Evolutionary conservation across 2,329 filamentous ascomycete genomes (phyloP).

Genomic region (Colletotrichum higginsianum): DNA sequence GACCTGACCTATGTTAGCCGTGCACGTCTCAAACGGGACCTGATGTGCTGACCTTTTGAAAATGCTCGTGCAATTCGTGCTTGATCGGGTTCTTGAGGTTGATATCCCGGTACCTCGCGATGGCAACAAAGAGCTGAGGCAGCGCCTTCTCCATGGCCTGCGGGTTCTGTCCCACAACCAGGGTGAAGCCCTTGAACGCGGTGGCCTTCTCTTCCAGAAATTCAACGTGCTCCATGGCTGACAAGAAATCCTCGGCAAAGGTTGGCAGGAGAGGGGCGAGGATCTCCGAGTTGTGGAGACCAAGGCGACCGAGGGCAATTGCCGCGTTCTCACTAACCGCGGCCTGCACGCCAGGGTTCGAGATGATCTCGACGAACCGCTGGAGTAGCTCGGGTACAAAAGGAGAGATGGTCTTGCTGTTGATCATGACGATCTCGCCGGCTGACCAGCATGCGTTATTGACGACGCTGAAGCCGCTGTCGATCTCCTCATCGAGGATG

Average conservation of each 20-base stretch:
- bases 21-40: slow-evolving; percentile 36
- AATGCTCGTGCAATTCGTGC: slow-evolving; percentile 78
- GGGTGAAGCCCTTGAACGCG: slow-evolving; percentile 91
- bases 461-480: slow-evolving; percentile 90
- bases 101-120: slow-evolving; percentile 82
- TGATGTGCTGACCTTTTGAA: slow-evolving; percentile 76
- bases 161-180: slow-evolving; percentile 88
- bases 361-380: slow-evolving; percentile 85
- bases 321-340: slow-evolving; percentile 95
- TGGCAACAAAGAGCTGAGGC: slow-evolving; percentile 84
- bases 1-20: slow-evolving; percentile 56
- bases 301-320: slow-evolving; percentile 90
- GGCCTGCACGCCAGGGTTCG: slow-evolving; percentile 86
- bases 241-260: slow-evolving; percentile 87
- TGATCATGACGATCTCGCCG: slow-evolving; percentile 90
- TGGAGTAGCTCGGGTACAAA: slow-evolving; percentile 84
- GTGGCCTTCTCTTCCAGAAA: slow-evolving; percentile 95
- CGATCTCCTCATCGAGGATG: slow-evolving; percentile 83
- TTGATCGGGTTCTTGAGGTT: slow-evolving; percentile 72
- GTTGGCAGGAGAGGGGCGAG: slow-evolving; percentile 84
- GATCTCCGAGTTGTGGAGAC: slow-evolving; percentile 81
- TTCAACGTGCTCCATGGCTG: slow-evolving; percentile 85
- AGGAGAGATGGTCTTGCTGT: slow-evolving; percentile 80
- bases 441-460: slow-evolving; percentile 99
- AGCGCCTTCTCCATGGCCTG: slow-evolving; percentile 92